phyloP scores from a whole-genome alignment of 768 basidiomycete species.

The Hygrophorus pudorinus region DNA sequence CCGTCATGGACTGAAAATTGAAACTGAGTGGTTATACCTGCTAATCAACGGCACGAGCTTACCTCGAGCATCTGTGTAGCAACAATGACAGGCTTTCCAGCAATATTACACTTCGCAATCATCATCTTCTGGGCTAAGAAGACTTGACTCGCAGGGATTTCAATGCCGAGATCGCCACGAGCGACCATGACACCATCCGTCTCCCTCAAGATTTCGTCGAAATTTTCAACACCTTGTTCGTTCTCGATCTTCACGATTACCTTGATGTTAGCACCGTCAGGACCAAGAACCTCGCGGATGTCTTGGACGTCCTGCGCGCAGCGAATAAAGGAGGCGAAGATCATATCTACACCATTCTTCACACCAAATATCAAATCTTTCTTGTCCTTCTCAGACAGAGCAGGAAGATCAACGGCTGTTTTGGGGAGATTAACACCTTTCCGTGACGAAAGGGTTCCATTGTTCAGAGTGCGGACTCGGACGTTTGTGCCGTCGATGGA shows the following conservation, averaged over 20 bases:
- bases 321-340: constrained; percentile 99
- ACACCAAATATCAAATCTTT: constrained; percentile 90
- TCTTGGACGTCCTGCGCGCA: constrained; percentile 89
- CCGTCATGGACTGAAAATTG: constrained; percentile 79
- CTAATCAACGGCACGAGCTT: constrained; percentile 10
- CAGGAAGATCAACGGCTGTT: constrained; percentile 94
- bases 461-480: constrained; percentile 82
- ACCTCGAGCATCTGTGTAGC: constrained; percentile 99
- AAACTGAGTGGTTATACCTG: constrained; percentile 1
- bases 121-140: constrained; percentile 99
- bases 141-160: constrained; percentile 98
- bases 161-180: constrained; percentile 97
- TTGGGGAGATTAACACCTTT: constrained; percentile 99
- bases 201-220: constrained; percentile 94
- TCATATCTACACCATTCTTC: constrained; percentile 97
- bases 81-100: constrained; percentile 96
- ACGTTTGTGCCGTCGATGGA: constrained; percentile 77
- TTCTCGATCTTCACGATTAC: constrained; percentile 99
- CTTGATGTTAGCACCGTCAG: constrained; percentile 93
- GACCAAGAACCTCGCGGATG: constrained; percentile 88
- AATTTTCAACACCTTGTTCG: constrained; percentile 97
- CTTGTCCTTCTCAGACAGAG: constrained; percentile 98
- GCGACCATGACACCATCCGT: constrained; percentile 99
- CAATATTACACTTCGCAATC: constrained; percentile 98
- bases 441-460: constrained; percentile 85